These are phyloP conservation scores for Coelastrella sp. DNA, from an alignment of 139 green algal genomes.

Conservation along the genomic window DNA sequence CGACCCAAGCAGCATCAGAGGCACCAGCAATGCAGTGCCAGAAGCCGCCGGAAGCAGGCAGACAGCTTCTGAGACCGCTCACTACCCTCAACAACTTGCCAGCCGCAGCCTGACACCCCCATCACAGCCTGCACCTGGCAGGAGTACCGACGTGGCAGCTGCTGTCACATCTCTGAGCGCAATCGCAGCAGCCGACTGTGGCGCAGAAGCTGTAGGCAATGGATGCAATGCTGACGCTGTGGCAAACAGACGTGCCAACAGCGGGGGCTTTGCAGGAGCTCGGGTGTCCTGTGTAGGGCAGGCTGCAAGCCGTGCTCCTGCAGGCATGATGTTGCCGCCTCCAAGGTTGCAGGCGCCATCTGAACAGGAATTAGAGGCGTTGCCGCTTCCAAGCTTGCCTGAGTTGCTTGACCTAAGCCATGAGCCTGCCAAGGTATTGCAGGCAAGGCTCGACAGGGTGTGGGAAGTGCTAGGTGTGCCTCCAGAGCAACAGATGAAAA, in stretches of 20 bases:
- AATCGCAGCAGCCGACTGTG: not conserved
- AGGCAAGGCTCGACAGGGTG: constrained; percentile 57
- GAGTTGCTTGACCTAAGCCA: constrained; percentile 2
- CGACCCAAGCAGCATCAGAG: not conserved
- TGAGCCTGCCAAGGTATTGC: constrained; percentile 34
- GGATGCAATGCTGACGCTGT: not conserved
- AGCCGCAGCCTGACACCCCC: too few relatives aligned
- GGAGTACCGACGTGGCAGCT: not conserved
- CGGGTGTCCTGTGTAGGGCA: not conserved
- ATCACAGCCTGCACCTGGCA: not conserved
- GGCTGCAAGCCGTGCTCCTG: not conserved
- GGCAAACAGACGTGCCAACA: not conserved
- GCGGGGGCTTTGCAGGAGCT: too few relatives aligned
- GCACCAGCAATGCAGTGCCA: not conserved
- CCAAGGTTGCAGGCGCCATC: constrained; percentile 1
- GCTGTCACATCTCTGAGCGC: not conserved
- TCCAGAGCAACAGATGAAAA: constrained; percentile 23
- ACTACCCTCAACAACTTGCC: too few relatives aligned
- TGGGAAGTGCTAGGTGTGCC: constrained; percentile 49
- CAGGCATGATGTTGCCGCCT: not conserved
- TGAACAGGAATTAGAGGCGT: not conserved
- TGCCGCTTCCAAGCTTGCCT: constrained; percentile 31
- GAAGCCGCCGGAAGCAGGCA: not conserved
- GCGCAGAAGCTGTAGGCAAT: not conserved
- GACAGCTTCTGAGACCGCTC: not conserved